Base-by-base conservation (phyloP, 345 rosid species). In the Pistacia vera region DNA sequence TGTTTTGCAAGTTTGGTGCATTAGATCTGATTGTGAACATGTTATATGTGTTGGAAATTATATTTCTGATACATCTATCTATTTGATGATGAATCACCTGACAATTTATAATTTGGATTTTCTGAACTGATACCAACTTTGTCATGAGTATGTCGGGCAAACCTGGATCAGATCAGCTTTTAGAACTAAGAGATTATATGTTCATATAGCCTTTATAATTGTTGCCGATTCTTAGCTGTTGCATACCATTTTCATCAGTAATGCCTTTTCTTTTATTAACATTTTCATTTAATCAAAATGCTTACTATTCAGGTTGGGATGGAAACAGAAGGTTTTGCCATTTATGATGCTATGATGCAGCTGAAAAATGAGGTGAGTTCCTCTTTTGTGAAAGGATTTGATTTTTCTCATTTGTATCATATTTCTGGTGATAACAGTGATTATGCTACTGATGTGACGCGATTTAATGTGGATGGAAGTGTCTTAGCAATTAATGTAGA, bases 241-340 rank as follows among this genome's bases (percentile, higher is more conserved):
- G 25, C 0, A 11, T 1, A 8, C 59, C 14, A 51, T 58, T 55
- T 74, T 14, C 52, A n/a, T 74, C n/a, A 2, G 16, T 65, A 5
- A 41, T 41, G 33, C 54, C 35, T 55, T 54, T 20, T 30, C 46
- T 67, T 20, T 58, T 12, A 56, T 70, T 56, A 22, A 59, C 33
- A 11, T 14, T 20, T 66, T 46, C 11, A 41, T 33, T 3, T 5
- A 14, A 55, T 30, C 59, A 58, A 11, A 5, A 46, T 63, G 16
- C 56, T 75, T 30, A 52, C 18, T 33, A 6, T 61, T 71, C 88
- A 95, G 97, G 99, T 95, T 61, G 98, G 91, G 9, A 83, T 87
- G 91, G 98, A 95, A 86, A 75, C 93, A 8, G 96, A 95, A 78
- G 99, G 96, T 61, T 93, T 95, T 85, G 98, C 97, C 2, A 92